Percentiles rank a stretch among this genome's conserved stretches.
phyloP scores from a whole-genome alignment of 106 monocot genomes.

The Amphibolis antarctica region DNA sequence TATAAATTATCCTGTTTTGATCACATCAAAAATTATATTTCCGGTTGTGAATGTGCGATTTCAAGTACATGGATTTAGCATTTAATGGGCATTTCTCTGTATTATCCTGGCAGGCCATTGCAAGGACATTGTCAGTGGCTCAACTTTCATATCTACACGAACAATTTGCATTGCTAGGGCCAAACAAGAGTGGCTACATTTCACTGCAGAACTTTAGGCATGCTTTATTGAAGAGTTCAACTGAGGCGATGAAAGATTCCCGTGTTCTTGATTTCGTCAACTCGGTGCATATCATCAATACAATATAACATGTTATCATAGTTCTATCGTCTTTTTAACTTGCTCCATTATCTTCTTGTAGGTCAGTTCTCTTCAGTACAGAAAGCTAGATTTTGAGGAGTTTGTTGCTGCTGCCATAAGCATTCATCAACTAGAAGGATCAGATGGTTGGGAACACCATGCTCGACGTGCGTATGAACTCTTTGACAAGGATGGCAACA shows the following conservation, averaged over 20 bases:
- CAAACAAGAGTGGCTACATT: constrained; percentile 81
- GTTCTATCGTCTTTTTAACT: background rate
- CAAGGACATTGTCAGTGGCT: constrained; percentile 56
- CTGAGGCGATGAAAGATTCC: constrained; percentile 93
- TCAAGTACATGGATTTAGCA: no score
- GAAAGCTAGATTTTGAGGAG: constrained; percentile 92
- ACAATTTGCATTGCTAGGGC: constrained; percentile 69
- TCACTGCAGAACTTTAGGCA: constrained; percentile 76
- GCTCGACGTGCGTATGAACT: constrained; percentile 76
- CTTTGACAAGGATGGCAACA: constrained; percentile 90
- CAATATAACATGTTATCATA: background rate
- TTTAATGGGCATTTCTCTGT: background rate
- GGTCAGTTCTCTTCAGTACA: constrained; percentile 86
- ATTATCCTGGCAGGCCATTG: constrained; percentile 43
- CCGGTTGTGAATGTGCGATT: no score
- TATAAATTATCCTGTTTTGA: background rate
- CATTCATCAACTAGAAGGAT: constrained; percentile 77
- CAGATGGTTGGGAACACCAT: constrained; percentile 82
- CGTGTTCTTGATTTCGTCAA: constrained; percentile 82
- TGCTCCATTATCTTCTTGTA: constrained; percentile 10
- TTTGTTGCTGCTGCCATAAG: constrained; percentile 78
- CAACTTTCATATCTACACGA: constrained; percentile 68
- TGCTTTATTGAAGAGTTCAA: constrained; percentile 67
- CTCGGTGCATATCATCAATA: constrained; percentile 21
- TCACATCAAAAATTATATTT: background rate